A percentile compares a stretch with the other conserved stretches of the same genome.
Conservation (phyloP, 495 filamentous ascomycete genomes). For the Penicillium desertorum region DNA sequence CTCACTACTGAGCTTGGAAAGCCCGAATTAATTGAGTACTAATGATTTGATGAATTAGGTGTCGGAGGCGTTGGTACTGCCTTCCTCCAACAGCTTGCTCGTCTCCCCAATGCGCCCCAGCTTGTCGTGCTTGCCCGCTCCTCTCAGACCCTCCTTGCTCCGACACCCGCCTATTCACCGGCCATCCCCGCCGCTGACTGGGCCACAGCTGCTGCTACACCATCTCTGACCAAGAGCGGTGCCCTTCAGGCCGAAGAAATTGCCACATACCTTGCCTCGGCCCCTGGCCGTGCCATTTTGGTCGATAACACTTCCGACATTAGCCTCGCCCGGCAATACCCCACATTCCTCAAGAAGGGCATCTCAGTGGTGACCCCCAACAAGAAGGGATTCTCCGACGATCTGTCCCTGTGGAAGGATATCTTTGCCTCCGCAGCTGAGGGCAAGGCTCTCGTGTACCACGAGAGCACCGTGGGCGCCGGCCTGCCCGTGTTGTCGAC, state of each 20-base stretch:
- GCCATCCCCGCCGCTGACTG: constrained; percentile 55
- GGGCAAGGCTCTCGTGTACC: constrained; percentile 76
- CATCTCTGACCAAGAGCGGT: constrained; percentile 50
- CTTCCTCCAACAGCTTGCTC: constrained; percentile 80
- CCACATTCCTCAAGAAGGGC: constrained; percentile 69
- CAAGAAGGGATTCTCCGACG: constrained; percentile 91
- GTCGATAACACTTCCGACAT: constrained; percentile 94
- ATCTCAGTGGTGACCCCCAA: constrained; percentile 93
- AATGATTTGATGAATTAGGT: constrained; percentile 50
- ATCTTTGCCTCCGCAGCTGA: constrained; percentile 67
- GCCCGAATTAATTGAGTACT: background rate
- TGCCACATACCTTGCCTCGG: constrained; percentile 64
- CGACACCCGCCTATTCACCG: constrained; percentile 42
- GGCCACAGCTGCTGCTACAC: constrained; percentile 53
- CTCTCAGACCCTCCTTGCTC: constrained; percentile 69
- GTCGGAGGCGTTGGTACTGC: constrained; percentile 89
- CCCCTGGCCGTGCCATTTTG: constrained; percentile 71
- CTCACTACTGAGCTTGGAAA: constrained; percentile 4
- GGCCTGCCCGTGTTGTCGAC: constrained; percentile 91
- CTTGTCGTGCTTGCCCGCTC: constrained; percentile 80
- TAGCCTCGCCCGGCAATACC: constrained; percentile 75
- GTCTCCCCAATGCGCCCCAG: constrained; percentile 60
- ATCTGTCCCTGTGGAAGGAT: constrained; percentile 71
- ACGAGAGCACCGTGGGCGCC: constrained; percentile 90
- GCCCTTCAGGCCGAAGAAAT: constrained; percentile 64